Base-by-base conservation (phyloP, 2,329 filamentous ascomycete genomes). In the Colletotrichum ledebouriae region DNA sequence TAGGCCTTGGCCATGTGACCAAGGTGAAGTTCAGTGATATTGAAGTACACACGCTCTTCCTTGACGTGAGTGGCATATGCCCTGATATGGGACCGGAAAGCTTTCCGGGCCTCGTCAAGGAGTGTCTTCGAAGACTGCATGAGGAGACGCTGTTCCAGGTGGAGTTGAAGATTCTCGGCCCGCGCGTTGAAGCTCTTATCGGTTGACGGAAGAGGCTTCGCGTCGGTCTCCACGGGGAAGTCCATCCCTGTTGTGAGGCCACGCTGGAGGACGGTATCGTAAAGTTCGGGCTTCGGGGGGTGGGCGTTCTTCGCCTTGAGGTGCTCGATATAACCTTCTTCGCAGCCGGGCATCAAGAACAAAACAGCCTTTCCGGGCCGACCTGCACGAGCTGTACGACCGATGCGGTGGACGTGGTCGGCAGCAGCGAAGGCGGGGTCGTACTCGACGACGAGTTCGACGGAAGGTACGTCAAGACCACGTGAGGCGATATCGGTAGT, bases 401-500 rank as follows among this genome's bases (percentile, higher is more conserved):
- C 96, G 63, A 98, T 93, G 63, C 96, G 91, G 81, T 99, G 96
- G 7, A 98, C 87, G 78, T 99, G 96, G 78, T 99, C 96, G 69
- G 94, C 92, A 25, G 94, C 90, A 76, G 92, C 94, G 80, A 98
- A 98, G 2, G 96, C 93, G 0, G 96, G 94, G 76, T 99, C 96
- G 77, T 97, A 98, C 78, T 99, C 96, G 64, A 99, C 88, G 57
- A 99, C 94, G 20, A 98, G 86, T 77, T 99, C 96, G 59, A 99
- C 93, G 58, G 96, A 95, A 1, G 95, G 95, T 15, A 99, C 88
- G 83, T 99, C 96, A 47, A 99, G 89, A 82, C 96, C 96, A 76
- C 96, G 93, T 20, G 96, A 96, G 12, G 96, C 94, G 58, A 99
- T 96, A 76, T 99, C 96, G 1, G 96, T 99, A 73, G 94, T 97